phyloP scores from a whole-genome alignment of 2,329 filamentous ascomycete genomes.

The Aureobasidium sp. region DNA sequence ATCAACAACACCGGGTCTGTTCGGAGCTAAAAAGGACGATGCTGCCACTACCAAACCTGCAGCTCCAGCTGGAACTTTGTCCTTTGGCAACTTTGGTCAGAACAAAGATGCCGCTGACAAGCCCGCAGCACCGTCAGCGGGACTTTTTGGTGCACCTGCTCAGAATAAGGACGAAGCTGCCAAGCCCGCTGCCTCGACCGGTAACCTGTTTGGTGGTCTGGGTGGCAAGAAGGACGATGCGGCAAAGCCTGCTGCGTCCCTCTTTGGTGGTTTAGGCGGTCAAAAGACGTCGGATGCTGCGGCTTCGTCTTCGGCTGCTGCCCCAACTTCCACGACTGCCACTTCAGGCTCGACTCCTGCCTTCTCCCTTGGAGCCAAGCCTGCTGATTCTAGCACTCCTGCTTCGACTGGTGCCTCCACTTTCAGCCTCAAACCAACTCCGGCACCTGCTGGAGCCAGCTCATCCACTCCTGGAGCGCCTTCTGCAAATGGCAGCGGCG shows the following conservation, averaged over 20 bases:
- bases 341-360: slow-evolving; percentile 12
- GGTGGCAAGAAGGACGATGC: slow-evolving; percentile 19
- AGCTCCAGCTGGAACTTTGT: background rate
- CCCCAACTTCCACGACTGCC: slow-evolving; percentile 12
- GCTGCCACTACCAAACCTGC: slow-evolving; percentile 1
- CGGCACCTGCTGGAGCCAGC: slow-evolving; percentile 5
- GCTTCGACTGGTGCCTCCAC: slow-evolving; percentile 20
- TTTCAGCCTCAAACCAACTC: slow-evolving; percentile 18
- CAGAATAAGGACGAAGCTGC: slow-evolving; percentile 12
- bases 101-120: slow-evolving; percentile 9
- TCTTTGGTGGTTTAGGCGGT: slow-evolving; percentile 15
- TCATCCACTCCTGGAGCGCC: background rate
- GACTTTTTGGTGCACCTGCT: background rate
- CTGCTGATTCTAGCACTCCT: slow-evolving; percentile 16
- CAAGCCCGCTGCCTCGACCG: slow-evolving; percentile 1
- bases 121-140: background rate
- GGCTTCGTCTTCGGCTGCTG: slow-evolving; percentile 5
- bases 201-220: slow-evolving; percentile 14
- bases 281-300: slow-evolving; percentile 14
- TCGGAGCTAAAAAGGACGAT: slow-evolving; percentile 20
- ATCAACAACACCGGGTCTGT: slow-evolving; percentile 27
- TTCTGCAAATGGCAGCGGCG: slow-evolving; percentile 23
- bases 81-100: background rate
- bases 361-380: slow-evolving; percentile 16
- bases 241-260: slow-evolving; percentile 13